These are phyloP conservation scores for Tylopilus vinaceipallidus DNA, from an alignment of 768 basidiomycete species.

Conservation along the genomic window DNA sequence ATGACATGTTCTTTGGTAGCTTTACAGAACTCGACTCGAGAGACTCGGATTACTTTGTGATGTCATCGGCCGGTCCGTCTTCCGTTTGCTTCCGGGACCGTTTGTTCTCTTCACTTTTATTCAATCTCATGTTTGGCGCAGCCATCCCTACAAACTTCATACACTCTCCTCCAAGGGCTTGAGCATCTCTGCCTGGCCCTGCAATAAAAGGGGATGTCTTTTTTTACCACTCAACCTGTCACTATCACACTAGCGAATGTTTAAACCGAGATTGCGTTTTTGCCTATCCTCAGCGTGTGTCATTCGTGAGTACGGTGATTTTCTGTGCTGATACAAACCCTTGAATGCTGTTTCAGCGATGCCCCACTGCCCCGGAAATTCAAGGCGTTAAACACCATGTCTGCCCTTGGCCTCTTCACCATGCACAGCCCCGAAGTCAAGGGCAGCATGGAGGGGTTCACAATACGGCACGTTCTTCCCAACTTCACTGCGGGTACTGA, in stretches of 20 bases:
- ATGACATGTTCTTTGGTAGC: too few relatives aligned
- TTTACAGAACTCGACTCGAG: too few relatives aligned
- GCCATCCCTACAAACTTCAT: too few relatives aligned
- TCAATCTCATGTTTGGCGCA: too few relatives aligned
- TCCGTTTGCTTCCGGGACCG: too few relatives aligned
- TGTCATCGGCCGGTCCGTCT: too few relatives aligned
- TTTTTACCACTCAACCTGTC: too few relatives aligned
- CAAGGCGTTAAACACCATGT: conserved; percentile 82
- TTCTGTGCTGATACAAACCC: not conserved
- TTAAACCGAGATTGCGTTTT: conserved; percentile 78
- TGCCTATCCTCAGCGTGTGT: conserved; percentile 75
- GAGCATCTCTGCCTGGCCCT: too few relatives aligned
- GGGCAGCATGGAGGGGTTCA: conserved; percentile 72
- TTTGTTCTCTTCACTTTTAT: too few relatives aligned
- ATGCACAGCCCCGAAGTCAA: conserved; percentile 84
- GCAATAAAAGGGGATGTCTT: too few relatives aligned
- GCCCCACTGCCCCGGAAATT: conserved; percentile 66
- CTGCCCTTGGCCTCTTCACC: conserved; percentile 72
- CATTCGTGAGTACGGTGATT: conserved; percentile 46
- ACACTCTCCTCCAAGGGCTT: too few relatives aligned
- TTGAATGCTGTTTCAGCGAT: conserved; percentile 31
- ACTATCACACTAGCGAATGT: conserved; percentile 72
- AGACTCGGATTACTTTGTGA: too few relatives aligned
- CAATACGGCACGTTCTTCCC: conserved; percentile 70
- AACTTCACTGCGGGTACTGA: conserved; percentile 61